These are phyloP conservation scores for Penicillium glabrum DNA, from an alignment of 2,329 filamentous ascomycete genomes.

Conservation along the genomic window DNA sequence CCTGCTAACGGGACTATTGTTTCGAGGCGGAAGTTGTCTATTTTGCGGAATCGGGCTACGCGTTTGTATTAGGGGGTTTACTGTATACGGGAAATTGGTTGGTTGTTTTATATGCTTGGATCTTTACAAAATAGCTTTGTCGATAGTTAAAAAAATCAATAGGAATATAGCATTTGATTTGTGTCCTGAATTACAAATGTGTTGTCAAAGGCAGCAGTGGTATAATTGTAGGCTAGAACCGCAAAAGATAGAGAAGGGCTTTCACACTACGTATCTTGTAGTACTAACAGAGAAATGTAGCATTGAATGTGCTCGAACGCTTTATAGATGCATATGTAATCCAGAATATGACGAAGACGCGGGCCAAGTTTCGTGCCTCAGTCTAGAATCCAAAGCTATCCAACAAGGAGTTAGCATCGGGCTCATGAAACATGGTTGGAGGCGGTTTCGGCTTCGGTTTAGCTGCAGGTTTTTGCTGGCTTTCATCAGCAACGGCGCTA, in stretches of 20 bases:
- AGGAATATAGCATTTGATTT: background rate
- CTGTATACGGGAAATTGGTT: background rate
- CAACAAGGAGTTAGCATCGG: slow-evolving; percentile 82
- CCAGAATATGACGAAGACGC: background rate
- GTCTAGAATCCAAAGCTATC: slow-evolving; percentile 87
- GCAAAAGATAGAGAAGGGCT: background rate
- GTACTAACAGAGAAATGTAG: background rate
- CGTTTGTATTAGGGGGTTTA: background rate
- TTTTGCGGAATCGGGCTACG: slow-evolving; percentile 18
- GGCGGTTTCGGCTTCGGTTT: slow-evolving; percentile 54
- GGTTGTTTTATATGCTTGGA: background rate
- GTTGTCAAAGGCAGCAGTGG: background rate
- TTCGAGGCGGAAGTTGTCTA: slow-evolving; percentile 21
- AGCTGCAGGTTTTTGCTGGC: slow-evolving; percentile 48
- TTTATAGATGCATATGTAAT: background rate
- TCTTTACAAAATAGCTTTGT: background rate
- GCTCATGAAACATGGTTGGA: slow-evolving; percentile 83
- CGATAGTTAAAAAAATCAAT: background rate
- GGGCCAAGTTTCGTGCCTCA: background rate
- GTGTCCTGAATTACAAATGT: no score
- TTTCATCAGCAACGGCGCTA: slow-evolving; percentile 23
- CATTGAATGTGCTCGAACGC: background rate
- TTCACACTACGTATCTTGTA: background rate
- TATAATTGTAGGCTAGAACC: background rate
- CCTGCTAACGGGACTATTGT: slow-evolving; percentile 14